phyloP scores from a whole-genome alignment of 2,329 filamentous ascomycete genomes.

The Lachnellula subtilissima region DNA sequence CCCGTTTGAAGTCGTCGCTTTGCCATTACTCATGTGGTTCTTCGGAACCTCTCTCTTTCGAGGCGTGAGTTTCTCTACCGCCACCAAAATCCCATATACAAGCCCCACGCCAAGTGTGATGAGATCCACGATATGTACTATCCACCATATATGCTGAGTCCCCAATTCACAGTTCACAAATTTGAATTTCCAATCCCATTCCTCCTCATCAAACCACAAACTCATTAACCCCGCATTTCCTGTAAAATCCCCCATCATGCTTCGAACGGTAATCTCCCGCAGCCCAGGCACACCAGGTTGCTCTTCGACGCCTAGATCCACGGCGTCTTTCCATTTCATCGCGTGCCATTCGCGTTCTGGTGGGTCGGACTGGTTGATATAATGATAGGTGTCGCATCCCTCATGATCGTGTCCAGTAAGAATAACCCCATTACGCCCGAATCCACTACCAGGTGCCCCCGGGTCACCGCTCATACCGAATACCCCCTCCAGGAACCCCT shows the following conservation, averaged over 20 bases:
- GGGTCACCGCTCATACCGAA: slow-evolving; percentile 68
- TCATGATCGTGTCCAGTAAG: slow-evolving; percentile 94
- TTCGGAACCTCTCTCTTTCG: not conserved
- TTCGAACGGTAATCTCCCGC: slow-evolving; percentile 86
- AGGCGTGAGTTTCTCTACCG: not conserved
- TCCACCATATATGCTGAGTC: slow-evolving; percentile 92
- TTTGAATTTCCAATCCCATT: slow-evolving; percentile 75
- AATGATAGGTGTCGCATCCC: slow-evolving; percentile 88
- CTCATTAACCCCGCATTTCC: slow-evolving; percentile 87
- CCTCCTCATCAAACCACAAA: slow-evolving; percentile 75
- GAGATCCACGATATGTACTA: slow-evolving; percentile 67
- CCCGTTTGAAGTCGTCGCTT: not conserved
- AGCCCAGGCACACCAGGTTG: slow-evolving; percentile 54
- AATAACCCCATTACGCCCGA: slow-evolving; percentile 70
- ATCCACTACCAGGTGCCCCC: slow-evolving; percentile 53
- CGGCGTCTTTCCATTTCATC: slow-evolving; percentile 43
- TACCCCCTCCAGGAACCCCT: slow-evolving; percentile 75
- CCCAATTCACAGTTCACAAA: slow-evolving; percentile 76
- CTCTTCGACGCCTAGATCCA: slow-evolving; percentile 37
- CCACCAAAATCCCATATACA: slow-evolving; percentile 11
- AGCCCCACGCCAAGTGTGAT: slow-evolving; percentile 23
- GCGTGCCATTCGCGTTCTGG: slow-evolving; percentile 35
- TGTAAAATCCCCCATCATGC: slow-evolving; percentile 97
- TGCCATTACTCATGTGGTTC: slow-evolving; percentile 2
- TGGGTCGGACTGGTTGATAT: slow-evolving; percentile 56